These are phyloP conservation scores for Nasturtium officinale DNA, from an alignment of 345 rosid species.

Conservation along the genomic window DNA sequence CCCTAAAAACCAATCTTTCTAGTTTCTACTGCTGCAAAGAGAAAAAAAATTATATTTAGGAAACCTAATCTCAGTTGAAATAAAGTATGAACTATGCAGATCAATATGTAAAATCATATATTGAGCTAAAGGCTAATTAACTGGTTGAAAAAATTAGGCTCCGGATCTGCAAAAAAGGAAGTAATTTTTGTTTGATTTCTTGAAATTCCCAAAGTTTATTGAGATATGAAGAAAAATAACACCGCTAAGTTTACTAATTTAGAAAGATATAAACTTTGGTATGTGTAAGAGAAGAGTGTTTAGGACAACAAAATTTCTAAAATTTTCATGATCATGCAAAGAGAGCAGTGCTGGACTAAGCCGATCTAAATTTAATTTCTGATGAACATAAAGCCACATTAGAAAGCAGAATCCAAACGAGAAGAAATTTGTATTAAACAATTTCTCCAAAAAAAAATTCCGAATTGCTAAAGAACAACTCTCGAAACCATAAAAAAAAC, in stretches of 20 bases:
- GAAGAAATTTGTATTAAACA: not conserved
- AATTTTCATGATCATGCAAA: slow-evolving; percentile 21
- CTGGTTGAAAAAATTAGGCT: not conserved
- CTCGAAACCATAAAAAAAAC: slow-evolving; percentile 14
- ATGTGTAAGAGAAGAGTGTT: not conserved
- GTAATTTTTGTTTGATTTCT: not conserved
- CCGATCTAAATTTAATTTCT: not conserved
- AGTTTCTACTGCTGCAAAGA: no score
- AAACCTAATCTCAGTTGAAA: not conserved
- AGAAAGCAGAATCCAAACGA: not conserved
- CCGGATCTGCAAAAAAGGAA: not conserved
- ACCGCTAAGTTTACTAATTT: no score
- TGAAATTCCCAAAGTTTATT: slow-evolving; percentile 2
- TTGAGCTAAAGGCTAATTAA: not conserved
- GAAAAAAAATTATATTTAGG: no score
- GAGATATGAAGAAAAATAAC: no score
- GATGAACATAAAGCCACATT: not conserved
- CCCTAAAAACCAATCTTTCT: not conserved
- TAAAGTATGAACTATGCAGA: not conserved
- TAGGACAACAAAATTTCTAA: not conserved
- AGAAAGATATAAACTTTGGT: not conserved
- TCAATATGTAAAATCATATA: not conserved
- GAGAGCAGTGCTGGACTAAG: not conserved
- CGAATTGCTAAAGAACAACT: not conserved
- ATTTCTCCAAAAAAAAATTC: not conserved